These are phyloP conservation scores for Suillus subalutaceus DNA, from an alignment of 768 basidiomycete genomes.

Conservation along the genomic window DNA sequence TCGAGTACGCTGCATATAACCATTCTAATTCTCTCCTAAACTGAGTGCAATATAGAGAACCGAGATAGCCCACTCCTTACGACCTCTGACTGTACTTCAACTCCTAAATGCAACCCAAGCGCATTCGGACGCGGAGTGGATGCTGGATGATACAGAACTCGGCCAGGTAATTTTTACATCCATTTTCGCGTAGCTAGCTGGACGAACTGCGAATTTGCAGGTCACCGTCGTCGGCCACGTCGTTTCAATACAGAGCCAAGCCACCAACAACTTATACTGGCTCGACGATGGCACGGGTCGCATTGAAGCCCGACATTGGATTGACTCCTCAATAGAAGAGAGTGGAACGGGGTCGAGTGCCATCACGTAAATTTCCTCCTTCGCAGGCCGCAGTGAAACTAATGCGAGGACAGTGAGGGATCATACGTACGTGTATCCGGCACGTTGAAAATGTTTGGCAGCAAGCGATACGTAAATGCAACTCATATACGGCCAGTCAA, in stretches of 20 bases:
- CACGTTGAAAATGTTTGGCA: constrained; percentile 76
- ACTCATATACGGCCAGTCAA: constrained; percentile 68
- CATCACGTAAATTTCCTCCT: neutral
- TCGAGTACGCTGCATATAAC: constrained; percentile 36
- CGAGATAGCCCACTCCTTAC: constrained; percentile 49
- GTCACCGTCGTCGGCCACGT: constrained; percentile 78
- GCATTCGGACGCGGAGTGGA: constrained; percentile 89
- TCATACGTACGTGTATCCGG: constrained; percentile 83
- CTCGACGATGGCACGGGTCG: constrained; percentile 87
- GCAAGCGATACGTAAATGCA: constrained; percentile 82
- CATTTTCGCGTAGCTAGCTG: constrained; percentile 5
- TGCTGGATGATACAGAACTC: constrained; percentile 76
- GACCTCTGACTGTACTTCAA: constrained; percentile 81
- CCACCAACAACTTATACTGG: constrained; percentile 80
- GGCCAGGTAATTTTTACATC: constrained; percentile 62
- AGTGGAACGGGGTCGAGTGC: neutral
- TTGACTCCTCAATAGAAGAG: constrained; percentile 63
- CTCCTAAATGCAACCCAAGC: constrained; percentile 76
- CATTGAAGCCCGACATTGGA: constrained; percentile 85
- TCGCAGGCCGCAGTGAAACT: neutral
- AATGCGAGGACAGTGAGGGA: constrained; percentile 54
- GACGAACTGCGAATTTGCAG: constrained; percentile 37
- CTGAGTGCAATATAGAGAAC: constrained; percentile 32
- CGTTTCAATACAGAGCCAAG: constrained; percentile 61
- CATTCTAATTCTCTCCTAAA: neutral